Percentiles rank a stretch among this genome's conserved stretches.
Conservation (phyloP, 345 rosid genomes). For the Nasturtium officinale region DNA sequence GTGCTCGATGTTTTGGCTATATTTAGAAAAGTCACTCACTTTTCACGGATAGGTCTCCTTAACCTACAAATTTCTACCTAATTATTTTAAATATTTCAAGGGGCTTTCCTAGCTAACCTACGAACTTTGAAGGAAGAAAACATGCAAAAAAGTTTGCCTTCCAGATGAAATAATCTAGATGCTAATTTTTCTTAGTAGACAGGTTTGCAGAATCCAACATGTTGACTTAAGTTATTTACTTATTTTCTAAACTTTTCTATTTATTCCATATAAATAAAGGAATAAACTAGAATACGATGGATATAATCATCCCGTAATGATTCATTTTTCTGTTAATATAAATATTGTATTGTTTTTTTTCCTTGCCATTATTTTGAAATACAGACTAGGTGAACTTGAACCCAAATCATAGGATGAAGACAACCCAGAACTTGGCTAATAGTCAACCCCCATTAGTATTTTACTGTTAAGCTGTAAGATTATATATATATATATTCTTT, state of each 20-base stretch:
- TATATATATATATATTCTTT: too few relatives aligned
- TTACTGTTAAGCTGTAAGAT: not conserved
- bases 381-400: conserved; percentile 2
- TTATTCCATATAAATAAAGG: not conserved
- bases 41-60: conserved; percentile 12
- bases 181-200: too few relatives aligned
- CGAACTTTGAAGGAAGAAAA: not conserved
- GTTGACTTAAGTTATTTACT: not conserved
- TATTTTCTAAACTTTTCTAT: not conserved
- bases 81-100: not conserved
- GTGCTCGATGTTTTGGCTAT: conserved; percentile 31
- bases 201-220: conserved; percentile 23
- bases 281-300: not conserved
- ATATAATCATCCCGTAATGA: not conserved
- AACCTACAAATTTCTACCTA: conserved; percentile 22
- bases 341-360: not conserved
- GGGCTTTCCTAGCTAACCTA: not conserved
- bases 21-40: conserved; percentile 28
- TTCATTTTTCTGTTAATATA: not conserved
- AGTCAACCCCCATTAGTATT: not conserved
- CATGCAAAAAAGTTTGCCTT: not conserved
- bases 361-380: not conserved
- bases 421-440: not conserved
- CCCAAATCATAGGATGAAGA: not conserved
- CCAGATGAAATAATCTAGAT: conserved; percentile 11